Evolutionary conservation across 257 asterid genomes (phyloP), one percentile per base, ranked within the genome.

Genomic region (Plectranthus barbatus): DNA sequence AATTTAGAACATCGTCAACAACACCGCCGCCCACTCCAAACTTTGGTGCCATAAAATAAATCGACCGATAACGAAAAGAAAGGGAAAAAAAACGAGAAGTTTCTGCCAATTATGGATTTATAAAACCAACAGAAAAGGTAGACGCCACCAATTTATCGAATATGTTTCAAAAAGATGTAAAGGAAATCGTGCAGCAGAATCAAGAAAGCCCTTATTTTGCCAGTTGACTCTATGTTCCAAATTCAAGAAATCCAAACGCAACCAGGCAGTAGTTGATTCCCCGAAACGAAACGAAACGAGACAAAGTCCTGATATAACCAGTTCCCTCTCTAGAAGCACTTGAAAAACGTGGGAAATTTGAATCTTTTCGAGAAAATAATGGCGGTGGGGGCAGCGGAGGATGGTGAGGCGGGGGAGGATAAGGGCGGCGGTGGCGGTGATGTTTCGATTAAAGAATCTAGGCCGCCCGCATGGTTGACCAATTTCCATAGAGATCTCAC

Each of bases 401-500:
- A 76, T 6, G 75, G 71, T 6, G 84, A 66, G 17, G 75, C 59
- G 3, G 79, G 70, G 37, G 76, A 70, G 14, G 81, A 70, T 31
- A 72, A 75, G 73, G 50, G 66, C 44, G 81, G 66, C 13, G 73
- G 66, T 7, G 60, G 56, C 59, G 6, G 75, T 11, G 44, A 40
- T 12, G 14, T 40, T 40, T 40, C 45, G 4, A 10, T 66, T 24
- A 73, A 75, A 2, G 70, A 67, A 69, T 72, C 79, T 12, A 62
- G 68, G 77, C 40, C 58, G 39, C 49, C 88, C 9, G 60, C 74
- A 60, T 78, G 84, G 84, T 56, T 77, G 81, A 63, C 77, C 36
- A 87, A 51, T 55, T 90, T 93, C 80, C 86, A 87, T 46, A 71
- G 91, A 58, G 99, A 93, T 82, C 85, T 93, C 37, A 74, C 83